phyloP scores from a whole-genome alignment of 2,329 filamentous ascomycete genomes.

The Cladophialophora exuberans region DNA sequence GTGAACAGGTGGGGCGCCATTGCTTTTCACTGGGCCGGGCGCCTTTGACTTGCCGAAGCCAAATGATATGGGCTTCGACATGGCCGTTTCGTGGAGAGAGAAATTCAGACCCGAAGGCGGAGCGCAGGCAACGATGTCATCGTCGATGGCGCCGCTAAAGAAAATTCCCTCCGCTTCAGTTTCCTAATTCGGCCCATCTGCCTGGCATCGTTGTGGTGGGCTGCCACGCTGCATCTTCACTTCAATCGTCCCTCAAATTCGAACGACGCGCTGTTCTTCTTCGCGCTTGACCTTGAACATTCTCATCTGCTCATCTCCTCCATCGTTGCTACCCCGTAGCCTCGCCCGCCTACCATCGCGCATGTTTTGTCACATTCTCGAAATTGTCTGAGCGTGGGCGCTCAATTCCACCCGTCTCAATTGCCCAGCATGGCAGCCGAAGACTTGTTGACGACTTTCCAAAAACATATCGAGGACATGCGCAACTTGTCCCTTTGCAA shows the following conservation, averaged over 20 bases:
- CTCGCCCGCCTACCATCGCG: no score
- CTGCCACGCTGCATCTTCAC: neutral
- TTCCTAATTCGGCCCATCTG: neutral
- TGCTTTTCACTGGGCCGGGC: neutral
- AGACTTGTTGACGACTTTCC: constrained; percentile 42
- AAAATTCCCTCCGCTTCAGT: constrained; percentile 1
- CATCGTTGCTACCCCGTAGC: no score
- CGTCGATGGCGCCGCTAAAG: no score
- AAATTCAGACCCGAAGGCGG: neutral
- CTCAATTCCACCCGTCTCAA: neutral
- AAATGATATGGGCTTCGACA: constrained; percentile 35
- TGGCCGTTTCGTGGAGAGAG: constrained; percentile 3
- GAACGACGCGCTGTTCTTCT: constrained; percentile 5
- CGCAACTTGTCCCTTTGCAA: constrained; percentile 66
- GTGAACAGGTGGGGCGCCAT: constrained; percentile 6
- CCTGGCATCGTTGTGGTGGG: no score
- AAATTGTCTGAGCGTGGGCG: neutral
- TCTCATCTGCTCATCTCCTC: neutral
- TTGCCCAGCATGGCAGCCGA: constrained; percentile 20
- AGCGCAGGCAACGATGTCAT: neutral
- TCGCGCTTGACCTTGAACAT: neutral
- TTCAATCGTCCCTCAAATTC: constrained; percentile 3
- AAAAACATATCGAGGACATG: constrained; percentile 63
- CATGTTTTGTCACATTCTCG: neutral
- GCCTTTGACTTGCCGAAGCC: constrained; percentile 33